A percentile compares a stretch with the other conserved stretches of the same genome.
These are phyloP conservation scores for Wallacemonas sp. DNA, from an alignment of 208 protist genomes.

Conservation along the genomic window DNA sequence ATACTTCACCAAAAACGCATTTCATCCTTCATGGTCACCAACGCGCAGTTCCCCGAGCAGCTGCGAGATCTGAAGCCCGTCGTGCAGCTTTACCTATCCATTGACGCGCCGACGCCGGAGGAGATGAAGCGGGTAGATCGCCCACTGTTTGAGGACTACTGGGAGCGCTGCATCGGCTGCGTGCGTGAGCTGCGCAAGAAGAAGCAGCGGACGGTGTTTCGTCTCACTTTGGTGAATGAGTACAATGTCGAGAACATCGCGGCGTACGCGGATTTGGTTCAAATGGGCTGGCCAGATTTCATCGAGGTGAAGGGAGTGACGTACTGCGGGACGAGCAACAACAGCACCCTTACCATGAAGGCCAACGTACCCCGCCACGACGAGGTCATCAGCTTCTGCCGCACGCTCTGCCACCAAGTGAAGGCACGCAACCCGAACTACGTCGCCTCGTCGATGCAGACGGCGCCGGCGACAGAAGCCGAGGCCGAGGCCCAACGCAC, in stretches of 20 bases:
- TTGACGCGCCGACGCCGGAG: constrained; percentile 92
- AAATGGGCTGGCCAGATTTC: constrained; percentile 92
- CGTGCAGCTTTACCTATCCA: constrained; percentile 94
- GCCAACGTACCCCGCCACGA: constrained; percentile 93
- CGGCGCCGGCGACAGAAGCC: neutral
- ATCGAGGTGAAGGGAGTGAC: constrained; percentile 96
- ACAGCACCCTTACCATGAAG: constrained; percentile 90
- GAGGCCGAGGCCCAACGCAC: neutral
- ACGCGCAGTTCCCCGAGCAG: constrained; percentile 92
- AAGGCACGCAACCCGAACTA: constrained; percentile 44
- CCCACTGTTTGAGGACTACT: constrained; percentile 95
- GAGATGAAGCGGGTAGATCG: constrained; percentile 91
- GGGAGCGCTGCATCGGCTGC: constrained; percentile 92
- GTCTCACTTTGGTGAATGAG: constrained; percentile 95
- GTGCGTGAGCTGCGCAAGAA: constrained; percentile 84
- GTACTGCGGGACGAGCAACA: constrained; percentile 87
- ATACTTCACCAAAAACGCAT: constrained; percentile 86
- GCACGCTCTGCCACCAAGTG: constrained; percentile 57
- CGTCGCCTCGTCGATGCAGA: constrained; percentile 30
- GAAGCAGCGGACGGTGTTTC: constrained; percentile 95
- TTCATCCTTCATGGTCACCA: constrained; percentile 95
- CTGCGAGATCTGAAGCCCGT: constrained; percentile 80
- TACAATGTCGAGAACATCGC: constrained; percentile 88
- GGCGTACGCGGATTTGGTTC: constrained; percentile 86
- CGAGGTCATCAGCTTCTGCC: constrained; percentile 93